These are phyloP conservation scores for Apiospora kogelbergensis DNA, from an alignment of 2,329 filamentous ascomycete genomes.

Conservation along the genomic window DNA sequence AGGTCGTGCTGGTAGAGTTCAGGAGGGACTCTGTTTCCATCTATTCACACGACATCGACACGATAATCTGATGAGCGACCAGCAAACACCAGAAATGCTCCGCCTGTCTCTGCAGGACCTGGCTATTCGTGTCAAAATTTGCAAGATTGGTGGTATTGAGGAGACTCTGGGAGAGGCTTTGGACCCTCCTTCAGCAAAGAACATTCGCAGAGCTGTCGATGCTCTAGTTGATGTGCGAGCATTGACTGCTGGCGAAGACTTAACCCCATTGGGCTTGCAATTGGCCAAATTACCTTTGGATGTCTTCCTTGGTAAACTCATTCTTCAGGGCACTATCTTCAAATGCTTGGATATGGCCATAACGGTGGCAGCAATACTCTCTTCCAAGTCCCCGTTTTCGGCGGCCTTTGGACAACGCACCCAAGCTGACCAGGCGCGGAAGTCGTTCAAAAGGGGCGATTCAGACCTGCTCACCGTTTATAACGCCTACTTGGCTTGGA, in stretches of 20 bases:
- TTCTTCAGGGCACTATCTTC: slow-evolving; percentile 83
- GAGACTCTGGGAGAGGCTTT: slow-evolving; percentile 84
- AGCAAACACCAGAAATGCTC: slow-evolving; percentile 96
- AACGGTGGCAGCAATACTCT: slow-evolving; percentile 89
- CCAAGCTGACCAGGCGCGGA: slow-evolving; percentile 77
- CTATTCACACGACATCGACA: slow-evolving; percentile 90
- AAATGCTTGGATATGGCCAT: slow-evolving; percentile 88
- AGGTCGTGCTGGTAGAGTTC: slow-evolving; percentile 91
- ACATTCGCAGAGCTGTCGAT: slow-evolving; percentile 89
- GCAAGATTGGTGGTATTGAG: slow-evolving; percentile 91
- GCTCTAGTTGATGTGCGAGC: slow-evolving; percentile 91
- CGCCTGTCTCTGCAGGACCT: slow-evolving; percentile 91
- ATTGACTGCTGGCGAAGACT: slow-evolving; percentile 74
- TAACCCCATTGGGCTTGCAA: slow-evolving; percentile 84
- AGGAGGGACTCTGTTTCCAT: slow-evolving; percentile 93
- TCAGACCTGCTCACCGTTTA: slow-evolving; percentile 92
- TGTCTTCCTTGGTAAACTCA: slow-evolving; percentile 91
- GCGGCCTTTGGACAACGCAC: slow-evolving; percentile 80
- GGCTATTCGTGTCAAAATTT: slow-evolving; percentile 95
- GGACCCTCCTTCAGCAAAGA: slow-evolving; percentile 87
- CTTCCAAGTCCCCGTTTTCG: slow-evolving; percentile 91
- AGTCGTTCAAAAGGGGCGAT: slow-evolving; percentile 79
- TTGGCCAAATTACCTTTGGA: slow-evolving; percentile 88
- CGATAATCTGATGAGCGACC: slow-evolving; percentile 80
- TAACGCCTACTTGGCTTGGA: slow-evolving; percentile 91